Percentiles rank a stretch among this genome's conserved stretches.
Conservation (phyloP, 495 filamentous ascomycete genomes). For the Talaromyces borbonicus region DNA sequence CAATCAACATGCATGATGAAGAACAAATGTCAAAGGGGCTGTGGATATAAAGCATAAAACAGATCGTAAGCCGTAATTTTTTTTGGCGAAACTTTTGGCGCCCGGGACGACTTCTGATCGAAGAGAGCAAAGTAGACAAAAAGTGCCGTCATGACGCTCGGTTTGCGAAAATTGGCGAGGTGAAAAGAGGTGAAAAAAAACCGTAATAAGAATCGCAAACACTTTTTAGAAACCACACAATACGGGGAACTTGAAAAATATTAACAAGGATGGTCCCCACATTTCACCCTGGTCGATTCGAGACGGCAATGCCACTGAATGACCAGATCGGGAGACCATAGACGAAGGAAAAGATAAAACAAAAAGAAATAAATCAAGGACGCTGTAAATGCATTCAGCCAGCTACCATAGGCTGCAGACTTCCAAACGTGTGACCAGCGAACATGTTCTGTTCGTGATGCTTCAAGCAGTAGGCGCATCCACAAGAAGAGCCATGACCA, state of each 20-base stretch:
- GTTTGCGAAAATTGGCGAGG: no score
- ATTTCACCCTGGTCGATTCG: conserved; percentile 6
- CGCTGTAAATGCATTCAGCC: conserved; percentile 10
- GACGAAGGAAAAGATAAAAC: conserved; percentile 9
- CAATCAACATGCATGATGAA: conserved; percentile 19
- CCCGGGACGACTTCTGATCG: conserved; percentile 14
- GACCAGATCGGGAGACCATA: conserved; percentile 11
- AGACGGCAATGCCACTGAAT: neutral
- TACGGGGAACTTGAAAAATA: conserved; percentile 4
- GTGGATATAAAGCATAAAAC: conserved; percentile 11
- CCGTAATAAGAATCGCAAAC: conserved; percentile 7
- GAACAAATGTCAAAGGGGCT: conserved; percentile 15
- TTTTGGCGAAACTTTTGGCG: conserved; percentile 6
- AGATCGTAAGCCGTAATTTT: conserved; percentile 8
- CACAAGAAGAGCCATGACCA: conserved; percentile 53
- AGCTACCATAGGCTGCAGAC: conserved; percentile 47
- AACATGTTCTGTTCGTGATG: conserved; percentile 58
- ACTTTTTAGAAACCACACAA: conserved; percentile 6
- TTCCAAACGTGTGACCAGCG: conserved; percentile 46
- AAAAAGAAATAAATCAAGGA: conserved; percentile 6
- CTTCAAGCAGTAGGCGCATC: conserved; percentile 56
- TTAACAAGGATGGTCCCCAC: no score
- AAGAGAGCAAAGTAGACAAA: no score
- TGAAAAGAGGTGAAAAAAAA: no score
- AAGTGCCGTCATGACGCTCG: no score